Evolutionary conservation across 306 rosid genomes (phyloP), one percentile per base, ranked within the genome.

Genomic region (Albizia julibrissin): DNA sequence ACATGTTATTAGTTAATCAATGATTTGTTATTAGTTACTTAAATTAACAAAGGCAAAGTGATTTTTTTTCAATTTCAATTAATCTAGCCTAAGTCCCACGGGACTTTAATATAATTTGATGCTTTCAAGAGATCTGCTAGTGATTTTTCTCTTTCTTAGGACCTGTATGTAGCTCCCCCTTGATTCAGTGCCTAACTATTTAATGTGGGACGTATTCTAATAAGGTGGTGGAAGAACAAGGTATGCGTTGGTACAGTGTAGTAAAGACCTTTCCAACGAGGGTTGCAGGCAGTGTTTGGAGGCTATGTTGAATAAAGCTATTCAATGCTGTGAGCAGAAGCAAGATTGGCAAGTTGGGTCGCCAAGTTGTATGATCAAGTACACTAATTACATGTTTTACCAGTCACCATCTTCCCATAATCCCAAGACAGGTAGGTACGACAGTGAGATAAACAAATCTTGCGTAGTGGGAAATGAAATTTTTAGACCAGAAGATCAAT

Each of bases 331-430:
- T 84, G 90, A 87, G 82, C 64, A 58, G 64, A 58, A 58, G 14
- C 64, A 58, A 58, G 64, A 27, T n/a, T 58, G 64, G 64, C 64
- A 74, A 27, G 62, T 84, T 81, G 37, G 65, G 79, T 69, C 82
- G 44, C 78, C 88, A 84, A 84, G 80, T 15, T 87, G 90, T 79
- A 7, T 87, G 15, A 74, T 87, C 0, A 87, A 78, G 64, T 84
- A 87, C 43, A 78, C 73, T 43, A 83, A 83, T 68, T 59, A 0
- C 58, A 77, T 72, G 67, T 86, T 86, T 75, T 86, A 72, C 31
- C 64, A 61, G 75, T 5, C 29, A 8, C 14, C 29, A 13, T n/a
- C 14, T 58, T 10, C 29, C 10, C 29, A 22, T 9, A 58, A 58
- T 22, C 64, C 64, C 9, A 58, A 27, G 5, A 22, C 64, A 58